Evolutionary conservation across 2,329 filamentous ascomycete species (phyloP).

Genomic region (Alternaria ventricosa): DNA sequence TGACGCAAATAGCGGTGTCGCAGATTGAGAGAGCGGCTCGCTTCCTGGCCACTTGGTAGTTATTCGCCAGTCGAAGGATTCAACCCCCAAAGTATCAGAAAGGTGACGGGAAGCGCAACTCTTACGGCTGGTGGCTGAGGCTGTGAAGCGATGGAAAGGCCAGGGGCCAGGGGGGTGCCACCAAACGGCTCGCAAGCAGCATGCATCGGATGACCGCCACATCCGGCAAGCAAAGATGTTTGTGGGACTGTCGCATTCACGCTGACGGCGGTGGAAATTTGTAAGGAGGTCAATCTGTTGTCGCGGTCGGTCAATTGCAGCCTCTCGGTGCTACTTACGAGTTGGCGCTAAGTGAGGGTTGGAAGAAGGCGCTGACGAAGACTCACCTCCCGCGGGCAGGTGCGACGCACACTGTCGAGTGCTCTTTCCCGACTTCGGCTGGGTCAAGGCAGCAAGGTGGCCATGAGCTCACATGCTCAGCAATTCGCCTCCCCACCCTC

Average conservation of each 20-base stretch:
- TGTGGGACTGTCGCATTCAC: constrained; percentile 6
- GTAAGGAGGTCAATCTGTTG: constrained; percentile 1
- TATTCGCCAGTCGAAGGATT: not conserved
- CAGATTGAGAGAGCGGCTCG: not conserved
- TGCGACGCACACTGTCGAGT: not conserved
- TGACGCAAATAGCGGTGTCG: constrained; percentile 17
- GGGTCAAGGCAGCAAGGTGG: constrained; percentile 34
- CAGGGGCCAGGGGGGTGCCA: not conserved
- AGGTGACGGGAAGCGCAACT: not conserved
- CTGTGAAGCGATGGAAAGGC: constrained; percentile 3
- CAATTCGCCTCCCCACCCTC: constrained; percentile 5
- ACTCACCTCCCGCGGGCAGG: not conserved
- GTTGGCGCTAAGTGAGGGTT: not conserved
- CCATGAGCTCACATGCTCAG: constrained; percentile 21
- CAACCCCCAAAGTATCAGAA: constrained; percentile 5
- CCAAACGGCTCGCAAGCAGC: constrained; percentile 5
- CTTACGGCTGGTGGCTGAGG: constrained; percentile 12
- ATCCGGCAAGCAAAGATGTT: constrained; percentile 2
- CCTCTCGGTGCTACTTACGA: not conserved
- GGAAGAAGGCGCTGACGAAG: constrained; percentile 9
- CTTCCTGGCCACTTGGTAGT: not conserved
- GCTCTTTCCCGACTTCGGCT: constrained; percentile 24
- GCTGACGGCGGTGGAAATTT: constrained; percentile 9
- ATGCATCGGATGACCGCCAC: constrained; percentile 9
- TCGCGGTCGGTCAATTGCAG: constrained; percentile 1